Percentiles rank a stretch among this genome's conserved stretches.
Conservation (phyloP, 1,284 basidiomycete species). For the Porodaedalea pini region DNA sequence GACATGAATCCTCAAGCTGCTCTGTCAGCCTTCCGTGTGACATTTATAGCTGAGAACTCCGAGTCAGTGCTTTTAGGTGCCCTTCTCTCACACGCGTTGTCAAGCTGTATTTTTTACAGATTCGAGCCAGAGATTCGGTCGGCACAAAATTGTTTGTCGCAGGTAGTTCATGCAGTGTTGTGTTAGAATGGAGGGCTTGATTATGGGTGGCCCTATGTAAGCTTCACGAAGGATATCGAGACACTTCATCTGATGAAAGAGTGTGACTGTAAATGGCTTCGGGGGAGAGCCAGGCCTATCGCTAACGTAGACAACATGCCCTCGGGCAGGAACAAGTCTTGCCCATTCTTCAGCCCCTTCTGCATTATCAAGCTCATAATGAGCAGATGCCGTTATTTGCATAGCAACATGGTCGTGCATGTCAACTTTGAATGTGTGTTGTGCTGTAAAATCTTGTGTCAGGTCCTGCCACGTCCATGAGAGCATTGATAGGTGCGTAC, state of each 20-base stretch:
- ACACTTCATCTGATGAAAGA: conserved; percentile 35
- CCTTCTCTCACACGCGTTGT: too few species aligned
- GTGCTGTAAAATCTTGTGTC: background rate
- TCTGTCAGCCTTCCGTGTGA: too few species aligned
- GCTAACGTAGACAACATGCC: background rate
- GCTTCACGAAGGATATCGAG: conserved; percentile 27
- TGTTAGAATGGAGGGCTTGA: conserved; percentile 28
- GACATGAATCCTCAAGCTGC: too few species aligned
- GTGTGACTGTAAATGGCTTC: conserved; percentile 14
- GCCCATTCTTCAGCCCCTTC: background rate
- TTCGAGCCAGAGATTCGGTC: background rate
- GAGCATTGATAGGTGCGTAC: too few species aligned
- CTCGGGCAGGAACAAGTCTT: background rate
- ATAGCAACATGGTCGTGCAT: background rate
- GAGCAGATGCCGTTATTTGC: background rate
- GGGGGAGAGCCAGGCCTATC: too few species aligned
- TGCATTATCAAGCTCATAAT: background rate
- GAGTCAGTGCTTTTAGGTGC: too few species aligned
- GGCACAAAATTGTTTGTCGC: conserved; percentile 3
- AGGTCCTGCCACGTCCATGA: too few species aligned
- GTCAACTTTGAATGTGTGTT: background rate
- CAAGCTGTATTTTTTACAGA: background rate
- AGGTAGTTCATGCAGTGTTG: conserved; percentile 22
- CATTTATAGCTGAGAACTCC: too few species aligned
- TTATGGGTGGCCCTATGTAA: conserved; percentile 9